Evolutionary conservation across 768 basidiomycete genomes (phyloP), one percentile per base, ranked within the genome.

Genomic region (Calocybe gangraenosa): DNA sequence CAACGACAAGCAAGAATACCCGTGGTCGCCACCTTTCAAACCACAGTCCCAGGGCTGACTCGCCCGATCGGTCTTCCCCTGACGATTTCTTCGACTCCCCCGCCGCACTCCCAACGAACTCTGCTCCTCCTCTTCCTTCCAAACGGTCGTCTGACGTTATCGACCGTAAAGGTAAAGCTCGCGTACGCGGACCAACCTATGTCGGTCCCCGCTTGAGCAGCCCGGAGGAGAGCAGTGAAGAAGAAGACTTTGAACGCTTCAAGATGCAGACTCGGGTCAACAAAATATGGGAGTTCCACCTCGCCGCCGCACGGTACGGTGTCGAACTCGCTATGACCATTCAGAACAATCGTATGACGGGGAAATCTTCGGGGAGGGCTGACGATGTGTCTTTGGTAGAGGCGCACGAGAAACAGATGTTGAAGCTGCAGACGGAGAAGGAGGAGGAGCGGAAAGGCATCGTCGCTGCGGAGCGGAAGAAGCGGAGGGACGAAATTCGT

Each of bases 231-330:
- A 63, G 58, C 31, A 59, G 53, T 21, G 56, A 65, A 23, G 68
- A 69, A 37, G 68, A 63, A 23, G 65, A 69, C 8, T 72, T 73
- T 37, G 69, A 70, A 42, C 58, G 59, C 25, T 73, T 67, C 57
- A 75, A 76, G 48, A 68, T 74, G 60, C 58, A 69, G 17, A 65
- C 66, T 2, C 71, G 76, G 42, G 61, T 74, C 48, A 40, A 62
- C 31, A 73, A 78, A 63, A 70, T 79, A 49, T 64, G 69, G 45
- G 62, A 80, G 59, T 73, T 81, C 69, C 66, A 77, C 62, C 65
- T 63, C 47, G 63, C 63, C 25, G 75, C 75, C 13, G 73, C 70
- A 7, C 56, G 62, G 8, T 64, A 66, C 6, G 75, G 74, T 46
- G 66, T 72, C 37, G 57, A 67, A 40, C 63, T 74, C 17, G 66